Evolutionary conservation across 1,284 basidiomycete species (phyloP), one percentile per base, ranked within the genome.

Genomic region (Rhodotorula sp.): DNA sequence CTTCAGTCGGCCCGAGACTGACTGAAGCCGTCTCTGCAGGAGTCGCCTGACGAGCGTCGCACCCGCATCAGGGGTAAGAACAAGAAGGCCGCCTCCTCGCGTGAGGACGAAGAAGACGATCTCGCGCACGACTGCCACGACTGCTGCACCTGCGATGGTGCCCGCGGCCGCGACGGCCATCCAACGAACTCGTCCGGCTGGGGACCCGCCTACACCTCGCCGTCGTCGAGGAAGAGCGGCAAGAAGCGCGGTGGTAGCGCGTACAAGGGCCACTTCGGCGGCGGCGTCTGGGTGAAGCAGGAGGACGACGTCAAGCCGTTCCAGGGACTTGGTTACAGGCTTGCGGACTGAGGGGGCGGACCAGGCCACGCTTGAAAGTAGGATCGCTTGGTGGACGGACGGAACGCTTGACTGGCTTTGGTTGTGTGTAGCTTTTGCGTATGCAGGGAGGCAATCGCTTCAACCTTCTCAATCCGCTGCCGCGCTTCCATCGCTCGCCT

Each of bases 251-350:
- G 27, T 30, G 44, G 52, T 44, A 52, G 52, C 4, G 29, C 39
- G 5, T 48, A 39, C 29, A 60, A 44, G 2, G 60, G 52, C 60
- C 54, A 54, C 6, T 27, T 51, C 27, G 51, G 24, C 1, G 51
- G 51, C 27, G 51, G 51, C 51, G 51, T 29, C 29, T 53, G 51
- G 51, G n/a, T 53, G 11, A 53, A 53, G 51, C 24, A 53, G 62
- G 54, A 63, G 32, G 53, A 55, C 46, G 62, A 55, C 6, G 39
- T 34, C 44, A 44, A 63, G 32, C 19, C 53, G 54, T 63, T 63
- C 62, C 7, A 32, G 17, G 62, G 62, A 0, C 2, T 2, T 5
- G 62, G 53, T 9, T n/a, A 34, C 24, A 48, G 46, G 46, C 62
- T 63, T 2, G 46, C n/a, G 2, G 32, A 63, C 54, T 63, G 54